Base-by-base conservation (phyloP, 208 protist species). In the Leishmania gerbilli region DNA sequence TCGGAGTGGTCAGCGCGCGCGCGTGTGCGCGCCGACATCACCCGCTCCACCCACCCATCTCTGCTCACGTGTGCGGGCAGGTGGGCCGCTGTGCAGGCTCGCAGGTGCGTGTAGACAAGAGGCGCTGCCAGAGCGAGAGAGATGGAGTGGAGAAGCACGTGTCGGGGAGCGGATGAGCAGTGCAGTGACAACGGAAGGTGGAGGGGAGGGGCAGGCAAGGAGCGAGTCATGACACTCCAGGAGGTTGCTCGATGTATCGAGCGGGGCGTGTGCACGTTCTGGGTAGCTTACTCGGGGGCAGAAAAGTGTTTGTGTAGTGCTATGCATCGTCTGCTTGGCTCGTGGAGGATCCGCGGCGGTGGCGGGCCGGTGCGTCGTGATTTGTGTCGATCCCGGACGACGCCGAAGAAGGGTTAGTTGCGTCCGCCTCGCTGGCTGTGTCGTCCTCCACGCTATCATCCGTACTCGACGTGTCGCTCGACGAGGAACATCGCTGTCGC, bases 401-500 rank as follows among this genome's bases (percentile, higher is more conserved):
- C 37, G 13, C 17, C 13, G 65, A 71, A 13, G 65, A 71, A 27
- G 34, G 17, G 49, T 3, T 3, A 62, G 56, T 62, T 7, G 56
- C 5, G 13, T 31, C 40, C n/a, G n/a, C 65, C 8, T 71, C 65
- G 40, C 31, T 27, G 4, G 1, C 13, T 27, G 65, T 42, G 17
- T 34, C 67, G 17, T 45, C 24, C 0, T 45, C 40, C 3, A 72
- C 40, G 0, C 6, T 34, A 27, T 45, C 71, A 21, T 76, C 47
- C n/a, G 42, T 31, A 60, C 71, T 53, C 3, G 71, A 19, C 0
- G 71, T 76, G 24, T 37, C 47, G 6, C 47, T 60, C 7, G 71
- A 58, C 0, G 45, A 76, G 6, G 69, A 37, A 5, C 31, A 80
- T 37, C 76, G 74, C 11, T 45, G 56, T 11, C 80, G 80, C 60